phyloP scores from a whole-genome alignment of 2,329 filamentous ascomycete species.

The Trichoderma sp. region DNA sequence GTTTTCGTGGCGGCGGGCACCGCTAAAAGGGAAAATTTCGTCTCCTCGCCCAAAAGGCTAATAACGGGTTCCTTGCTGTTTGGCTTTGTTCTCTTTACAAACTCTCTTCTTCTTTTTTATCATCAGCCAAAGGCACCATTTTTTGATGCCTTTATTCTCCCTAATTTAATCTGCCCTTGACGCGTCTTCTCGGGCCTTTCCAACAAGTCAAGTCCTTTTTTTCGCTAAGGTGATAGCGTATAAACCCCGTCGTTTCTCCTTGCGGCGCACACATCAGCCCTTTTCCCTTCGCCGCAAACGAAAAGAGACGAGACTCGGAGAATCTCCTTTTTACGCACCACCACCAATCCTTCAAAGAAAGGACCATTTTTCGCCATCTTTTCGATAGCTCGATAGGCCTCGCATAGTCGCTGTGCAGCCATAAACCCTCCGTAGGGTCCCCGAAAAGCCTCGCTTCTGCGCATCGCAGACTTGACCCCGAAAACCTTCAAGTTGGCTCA shows the following conservation, averaged over 20 bases:
- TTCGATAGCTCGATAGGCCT: neutral
- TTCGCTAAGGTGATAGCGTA: slow-evolving; percentile 16
- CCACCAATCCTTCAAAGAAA: neutral
- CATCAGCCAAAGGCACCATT: neutral
- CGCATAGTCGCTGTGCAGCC: neutral
- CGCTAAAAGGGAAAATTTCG: slow-evolving; percentile 9
- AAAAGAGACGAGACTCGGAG: slow-evolving; percentile 3
- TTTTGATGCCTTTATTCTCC: neutral
- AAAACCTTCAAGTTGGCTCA: slow-evolving; percentile 90
- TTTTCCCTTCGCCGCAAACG: slow-evolving; percentile 11
- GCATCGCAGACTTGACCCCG: slow-evolving; percentile 3
- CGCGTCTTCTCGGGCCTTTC: neutral
- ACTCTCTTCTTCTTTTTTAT: neutral
- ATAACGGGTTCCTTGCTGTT: neutral
- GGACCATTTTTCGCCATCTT: neutral
- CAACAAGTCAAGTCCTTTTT: neutral
- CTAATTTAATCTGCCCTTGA: slow-evolving; percentile 11
- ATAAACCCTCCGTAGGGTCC: neutral
- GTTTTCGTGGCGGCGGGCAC: slow-evolving; percentile 15
- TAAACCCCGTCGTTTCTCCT: slow-evolving; percentile 19
- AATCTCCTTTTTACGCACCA: neutral
- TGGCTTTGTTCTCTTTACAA: neutral
- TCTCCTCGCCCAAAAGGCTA: neutral
- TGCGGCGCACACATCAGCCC: slow-evolving; percentile 19
- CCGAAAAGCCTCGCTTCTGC: neutral